Base-by-base conservation (phyloP, 169 alveolate genomes). In the Plasmodium falciparum region DNA sequence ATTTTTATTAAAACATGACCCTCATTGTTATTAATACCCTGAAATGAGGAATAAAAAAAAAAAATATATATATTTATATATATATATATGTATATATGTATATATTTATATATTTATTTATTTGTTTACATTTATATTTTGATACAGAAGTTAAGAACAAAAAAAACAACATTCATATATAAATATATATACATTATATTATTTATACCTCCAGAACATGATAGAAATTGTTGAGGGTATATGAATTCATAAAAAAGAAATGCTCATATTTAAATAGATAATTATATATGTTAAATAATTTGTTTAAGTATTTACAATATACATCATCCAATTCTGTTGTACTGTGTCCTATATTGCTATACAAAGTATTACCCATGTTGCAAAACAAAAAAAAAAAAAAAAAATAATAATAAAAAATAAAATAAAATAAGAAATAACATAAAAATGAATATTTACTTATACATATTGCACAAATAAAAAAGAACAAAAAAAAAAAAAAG, bases 1-100 rank as follows among this genome's bases (percentile, higher is more conserved):
- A 78, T 70, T 29, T 78, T 78, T 49, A 78, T 78, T 22, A 78
- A 58, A 15, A 78, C 89, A 45, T 78, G 89, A 3, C 89, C 89
- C 63, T 78, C 89, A 26, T 78, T 78, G 4, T 78, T 78, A 61
- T 78, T 78, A 70, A 78, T 78, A 33, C 89, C 89, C 89, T 78
- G 15, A 52, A 74, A 29, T 43, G 49, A 67, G 45, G 12, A 71
- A 43, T 7, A 29, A 56, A 9, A 20, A 20, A 20, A 8, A 59
- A 13, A 15, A 8, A 59, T 24, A 11, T n/a, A 52, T n/a, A 52
- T 2, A 11, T 9, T 9, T 50, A 67, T 11, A 8, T 22, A 33
- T 13, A 67, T 20, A 12, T n/a, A n/a, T 22, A n/a, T n/a, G n/a
- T n/a, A 52, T 2, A 11, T 9, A 20, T 50, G 33, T 11, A 8